phyloP scores from a whole-genome alignment of 352 stramenopile genomes.

The Globisporangium paddicum region DNA sequence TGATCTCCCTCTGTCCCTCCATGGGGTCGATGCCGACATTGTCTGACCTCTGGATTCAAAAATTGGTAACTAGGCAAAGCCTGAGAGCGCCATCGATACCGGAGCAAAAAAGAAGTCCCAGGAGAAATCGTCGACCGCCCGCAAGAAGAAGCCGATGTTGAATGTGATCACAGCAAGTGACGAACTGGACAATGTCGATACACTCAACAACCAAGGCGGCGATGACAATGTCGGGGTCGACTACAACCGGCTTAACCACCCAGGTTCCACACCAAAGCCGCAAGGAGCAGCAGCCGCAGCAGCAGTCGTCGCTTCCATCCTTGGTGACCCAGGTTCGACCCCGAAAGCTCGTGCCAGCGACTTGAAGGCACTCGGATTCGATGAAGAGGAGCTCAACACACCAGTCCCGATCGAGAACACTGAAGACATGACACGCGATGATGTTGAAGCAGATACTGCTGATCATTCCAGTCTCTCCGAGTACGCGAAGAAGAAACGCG shows the following conservation, averaged over 20 bases:
- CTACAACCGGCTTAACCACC: constrained; percentile 58
- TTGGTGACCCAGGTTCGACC: constrained; percentile 61
- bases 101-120: constrained; percentile 7
- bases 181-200: constrained; percentile 7
- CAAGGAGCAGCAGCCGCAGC: constrained; percentile 7
- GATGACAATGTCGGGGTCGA: constrained; percentile 14
- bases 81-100: not conserved
- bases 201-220: constrained; percentile 3
- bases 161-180: constrained; percentile 34
- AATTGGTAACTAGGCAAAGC: not conserved
- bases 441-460: constrained; percentile 7
- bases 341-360: constrained; percentile 45
- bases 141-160: constrained; percentile 30
- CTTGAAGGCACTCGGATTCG: constrained; percentile 41
- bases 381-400: constrained; percentile 35
- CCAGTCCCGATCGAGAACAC: constrained; percentile 10
- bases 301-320: constrained; percentile 17
- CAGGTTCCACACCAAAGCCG: constrained; percentile 52
- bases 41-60: not conserved
- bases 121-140: not conserved
- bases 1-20: not conserved
- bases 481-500: constrained; percentile 52
- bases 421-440: too few species aligned
- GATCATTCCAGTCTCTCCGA: constrained; percentile 28
- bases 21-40: not conserved